Percentiles rank a stretch among this genome's conserved stretches.
phyloP scores from a whole-genome alignment of 345 rosid genomes.

The Isatis tinctoria region DNA sequence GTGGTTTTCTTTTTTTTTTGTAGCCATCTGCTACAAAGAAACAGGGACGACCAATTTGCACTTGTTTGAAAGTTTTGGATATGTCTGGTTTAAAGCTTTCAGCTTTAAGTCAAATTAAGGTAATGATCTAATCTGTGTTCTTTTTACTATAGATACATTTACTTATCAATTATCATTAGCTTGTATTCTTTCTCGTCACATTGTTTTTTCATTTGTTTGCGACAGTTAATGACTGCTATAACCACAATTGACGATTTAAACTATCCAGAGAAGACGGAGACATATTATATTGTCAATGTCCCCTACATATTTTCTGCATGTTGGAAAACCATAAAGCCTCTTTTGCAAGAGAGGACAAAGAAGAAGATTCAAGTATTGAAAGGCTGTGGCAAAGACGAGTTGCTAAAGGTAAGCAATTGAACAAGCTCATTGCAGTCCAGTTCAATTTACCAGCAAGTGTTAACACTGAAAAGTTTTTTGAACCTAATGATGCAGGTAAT shows the following conservation, averaged over 20 bases:
- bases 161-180: neutral
- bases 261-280: slow-evolving; percentile 91
- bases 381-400: slow-evolving; percentile 80
- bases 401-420: slow-evolving; percentile 59
- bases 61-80: slow-evolving; percentile 86
- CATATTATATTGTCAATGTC: slow-evolving; percentile 84
- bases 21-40: slow-evolving; percentile 80
- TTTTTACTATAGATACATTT: neutral
- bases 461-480: neutral
- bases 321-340: slow-evolving; percentile 94
- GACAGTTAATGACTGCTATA: slow-evolving; percentile 77
- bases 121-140: slow-evolving; percentile 22
- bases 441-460: neutral
- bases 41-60: slow-evolving; percentile 60
- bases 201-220: neutral
- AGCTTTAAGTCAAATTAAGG: slow-evolving; percentile 89
- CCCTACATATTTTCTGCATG: slow-evolving; percentile 91
- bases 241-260: slow-evolving; percentile 87
- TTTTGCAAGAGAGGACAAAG: slow-evolving; percentile 90
- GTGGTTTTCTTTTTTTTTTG: neutral
- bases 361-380: slow-evolving; percentile 84
- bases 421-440: neutral
- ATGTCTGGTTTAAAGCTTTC: slow-evolving; percentile 96
- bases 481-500: slow-evolving; percentile 60
- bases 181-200: neutral